Evolutionary conservation across 441 rosid genomes (phyloP), one percentile per base, ranked within the genome.

Genomic region (Melastoma candidum): DNA sequence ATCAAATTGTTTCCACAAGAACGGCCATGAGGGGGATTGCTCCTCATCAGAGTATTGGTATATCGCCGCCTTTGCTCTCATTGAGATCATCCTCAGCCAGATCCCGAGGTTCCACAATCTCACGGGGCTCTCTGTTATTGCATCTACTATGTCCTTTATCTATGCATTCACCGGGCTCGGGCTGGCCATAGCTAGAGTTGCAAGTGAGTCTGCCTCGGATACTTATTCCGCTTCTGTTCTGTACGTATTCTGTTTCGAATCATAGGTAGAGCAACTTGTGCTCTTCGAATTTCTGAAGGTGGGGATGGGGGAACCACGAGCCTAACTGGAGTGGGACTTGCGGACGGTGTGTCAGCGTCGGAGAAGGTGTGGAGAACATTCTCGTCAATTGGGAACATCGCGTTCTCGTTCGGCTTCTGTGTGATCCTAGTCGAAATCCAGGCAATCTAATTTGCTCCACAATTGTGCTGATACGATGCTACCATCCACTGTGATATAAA

Each of bases 311-410:
- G 73, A 72, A 49, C 73, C 69, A 17, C 22, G 22, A 17, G 22
- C 22, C 22, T 17, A 26, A 71, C 65, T 1, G 66, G 73, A 66
- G 56, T 63, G 57, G 63, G 72, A 64, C 39, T 68, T 2, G 74
- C 76, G 54, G 36, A 29, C 5, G 53, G 70, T 24, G 74, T 71
- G 14, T 60, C 64, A 5, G 66, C 55, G 59, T 57, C 78, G 6
- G 68, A 74, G 56, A 77, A 77, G 70, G 68, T 71, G 8, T 74
- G 82, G 78, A 68, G 72, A 56, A 68, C 65, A 56, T 71, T 74
- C 59, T 74, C 65, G 64, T 74, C 76, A 46, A 65, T 77, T 8
- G 82, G 82, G 11, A 54, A 75, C 49, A 72, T 72, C 47, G 77
- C 80, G 26, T 72, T 75, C 46, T 74, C 80, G 3, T 75, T 69